Base-by-base conservation (phyloP, 1,284 basidiomycete genomes). In the Sanghuangporus baumii region DNA sequence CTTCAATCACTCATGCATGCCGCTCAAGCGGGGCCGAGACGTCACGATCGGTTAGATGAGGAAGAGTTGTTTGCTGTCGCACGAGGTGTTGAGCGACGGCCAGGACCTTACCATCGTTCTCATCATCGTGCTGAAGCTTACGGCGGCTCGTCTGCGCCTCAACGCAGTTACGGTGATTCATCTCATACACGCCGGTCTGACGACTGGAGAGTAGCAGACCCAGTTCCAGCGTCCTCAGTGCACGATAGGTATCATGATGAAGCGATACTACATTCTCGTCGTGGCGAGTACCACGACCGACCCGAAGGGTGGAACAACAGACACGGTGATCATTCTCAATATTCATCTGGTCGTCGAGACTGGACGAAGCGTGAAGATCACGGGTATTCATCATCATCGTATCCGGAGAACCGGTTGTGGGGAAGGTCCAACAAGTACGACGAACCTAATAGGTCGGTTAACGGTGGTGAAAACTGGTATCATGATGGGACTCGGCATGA, bases 191-290 rank as follows among this genome's bases (percentile, higher is more conserved):
- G 80, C 66, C 78, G 76, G 68, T 81, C 73, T 63, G 82, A 82
- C 64, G 76, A 76, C 63, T 84, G 85, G 84, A 79, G 77, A 64
- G 73, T 75, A 62, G 71, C 74, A 60, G 80, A 83, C 66, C 67
- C 76, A 31, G 73, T 74, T 63, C 69, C 70, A 58, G 34, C 62
- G 58, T 38, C 70, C 26, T 64, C 69, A 55, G 55, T 26, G 1
- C 78, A 79, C 66, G 81, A 86, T 69, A 80, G 80, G 65, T 83
- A 84, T 70, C 69, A 73, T 41, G 75, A 78, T 66, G 84, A 84
- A 66, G 70, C 71, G 20, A 81, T 84, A 71, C 74, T 76, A 73
- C 80, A 78, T 56, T 70, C 74, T 61, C 75, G 81, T 61, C 80
- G 81, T 71, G 82, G 82, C 64, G 79, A 77, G 63, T 80, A 81